phyloP scores from a whole-genome alignment of 2,329 filamentous ascomycete species.

The Fusarium goolgardi region DNA sequence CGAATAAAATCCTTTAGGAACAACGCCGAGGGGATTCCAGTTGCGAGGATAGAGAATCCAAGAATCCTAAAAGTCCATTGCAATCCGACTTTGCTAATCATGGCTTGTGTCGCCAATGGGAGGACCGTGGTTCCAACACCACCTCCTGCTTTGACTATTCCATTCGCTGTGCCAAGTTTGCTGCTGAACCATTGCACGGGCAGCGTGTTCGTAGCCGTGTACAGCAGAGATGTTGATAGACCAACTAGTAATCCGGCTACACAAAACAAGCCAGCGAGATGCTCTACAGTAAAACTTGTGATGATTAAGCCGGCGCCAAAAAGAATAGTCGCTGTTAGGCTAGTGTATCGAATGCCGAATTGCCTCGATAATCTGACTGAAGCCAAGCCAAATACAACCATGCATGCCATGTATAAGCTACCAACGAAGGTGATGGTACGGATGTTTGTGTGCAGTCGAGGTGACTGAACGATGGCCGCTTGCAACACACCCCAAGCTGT shows the following conservation, averaged over 20 bases:
- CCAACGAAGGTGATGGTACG: conserved; percentile 12
- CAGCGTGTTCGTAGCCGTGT: neutral
- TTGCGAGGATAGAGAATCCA: neutral
- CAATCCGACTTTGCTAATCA: conserved; percentile 4
- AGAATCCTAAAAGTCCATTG: conserved; percentile 7
- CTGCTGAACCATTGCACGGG: conserved; percentile 11
- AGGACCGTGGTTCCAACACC: conserved; percentile 4
- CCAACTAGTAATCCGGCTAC: neutral
- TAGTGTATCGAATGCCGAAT: neutral
- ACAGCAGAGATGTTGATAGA: neutral
- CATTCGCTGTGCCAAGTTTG: conserved; percentile 10
- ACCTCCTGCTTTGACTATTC: conserved; percentile 13
- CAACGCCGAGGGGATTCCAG: neutral
- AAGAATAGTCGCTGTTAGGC: neutral
- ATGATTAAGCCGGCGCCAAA: neutral
- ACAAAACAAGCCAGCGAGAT: neutral
- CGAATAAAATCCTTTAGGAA: neutral
- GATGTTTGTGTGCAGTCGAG: neutral
- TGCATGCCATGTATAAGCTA: conserved; percentile 3
- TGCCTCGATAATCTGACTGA: neutral
- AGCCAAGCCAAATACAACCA: neutral
- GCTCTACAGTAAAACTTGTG: conserved; percentile 3
- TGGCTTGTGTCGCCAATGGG: neutral
- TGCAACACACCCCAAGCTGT: conserved; percentile 14
- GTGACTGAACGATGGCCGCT: neutral